Conservation (phyloP, 1,284 basidiomycete genomes). For the Cryptococcus sp. region DNA sequence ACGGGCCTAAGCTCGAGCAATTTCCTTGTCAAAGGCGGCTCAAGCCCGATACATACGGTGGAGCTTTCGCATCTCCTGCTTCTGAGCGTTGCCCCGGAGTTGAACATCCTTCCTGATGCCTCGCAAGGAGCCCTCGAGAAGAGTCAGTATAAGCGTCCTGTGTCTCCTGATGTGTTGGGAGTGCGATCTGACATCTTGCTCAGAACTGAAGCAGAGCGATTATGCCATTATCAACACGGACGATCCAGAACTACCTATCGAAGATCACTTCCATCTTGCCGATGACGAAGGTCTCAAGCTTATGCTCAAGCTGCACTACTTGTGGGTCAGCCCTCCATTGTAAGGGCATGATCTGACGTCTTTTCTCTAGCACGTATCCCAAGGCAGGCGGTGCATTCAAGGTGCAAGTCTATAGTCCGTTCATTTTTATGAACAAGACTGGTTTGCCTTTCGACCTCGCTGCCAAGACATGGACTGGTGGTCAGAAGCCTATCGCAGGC, state of each 20-base stretch:
- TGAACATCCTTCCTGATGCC: too few relatives aligned
- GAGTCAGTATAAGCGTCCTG: too few relatives aligned
- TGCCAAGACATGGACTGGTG: constrained; percentile 71
- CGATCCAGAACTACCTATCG: constrained; percentile 64
- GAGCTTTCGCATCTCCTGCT: constrained; percentile 90
- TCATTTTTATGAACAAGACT: constrained; percentile 91
- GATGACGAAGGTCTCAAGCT: constrained; percentile 79
- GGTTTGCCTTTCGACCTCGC: constrained; percentile 79
- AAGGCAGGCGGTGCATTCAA: constrained; percentile 98
- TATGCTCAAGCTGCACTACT: constrained; percentile 81
- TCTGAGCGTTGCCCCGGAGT: constrained; percentile 84
- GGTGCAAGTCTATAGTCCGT: constrained; percentile 94
- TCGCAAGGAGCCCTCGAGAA: too few relatives aligned
- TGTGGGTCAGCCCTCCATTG: constrained; percentile 59
- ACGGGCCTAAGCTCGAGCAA: constrained; percentile 79
- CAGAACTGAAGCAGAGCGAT: constrained; percentile 75
- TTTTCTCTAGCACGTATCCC: constrained; percentile 66
- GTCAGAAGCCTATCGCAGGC: constrained; percentile 82
- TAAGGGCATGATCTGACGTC: neutral
- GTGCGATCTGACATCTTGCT: neutral
- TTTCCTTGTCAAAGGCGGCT: constrained; percentile 88
- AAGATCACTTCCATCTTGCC: constrained; percentile 59
- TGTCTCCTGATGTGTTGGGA: neutral
- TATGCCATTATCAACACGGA: constrained; percentile 98
- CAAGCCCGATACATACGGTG: constrained; percentile 96